Base-by-base conservation (phyloP, 257 asterid genomes). In the Solanum paucissectum region DNA sequence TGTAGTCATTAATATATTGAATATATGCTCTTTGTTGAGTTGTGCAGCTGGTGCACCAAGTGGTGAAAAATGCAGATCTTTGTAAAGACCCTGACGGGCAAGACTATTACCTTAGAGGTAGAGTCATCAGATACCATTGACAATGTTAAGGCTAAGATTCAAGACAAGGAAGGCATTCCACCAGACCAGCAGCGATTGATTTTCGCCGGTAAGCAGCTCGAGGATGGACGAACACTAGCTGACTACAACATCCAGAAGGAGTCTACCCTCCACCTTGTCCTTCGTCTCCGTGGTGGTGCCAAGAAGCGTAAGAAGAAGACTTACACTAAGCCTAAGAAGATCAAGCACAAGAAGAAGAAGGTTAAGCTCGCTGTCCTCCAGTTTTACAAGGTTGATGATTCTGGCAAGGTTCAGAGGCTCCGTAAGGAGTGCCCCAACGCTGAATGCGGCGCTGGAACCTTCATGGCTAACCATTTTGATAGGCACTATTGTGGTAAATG, bases 191-290 rank as follows among this genome's bases (percentile, higher is more conserved):
- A 90, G 58, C 86, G 92, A 20, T 87, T 90, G 86, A 90, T 90
- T 52, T 90, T 90, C 33, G 92, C 92, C 72, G 92, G 91, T 0
- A 90, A 90, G 86, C 92, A 90, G 87, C 92, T 90, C 9, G 92
- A 90, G 84, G 91, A 90, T 84, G 92, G 92, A 83, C 87, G 92
- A 9, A 90, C 92, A 10, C 86, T 90, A 58, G 92, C 91, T 8
- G 92, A 90, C 90, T 90, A 90, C 90, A 90, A 90, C 85, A 90
- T 90, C 88, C 92, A 90, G 90, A 90, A 90, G 91, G 92, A 90
- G 69, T 90, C 91, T 8, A 90, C 92, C 8, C 92, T 90, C 83
- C 92, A 90, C 89, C 88, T 90, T 14, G 91, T 90, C 55, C 91
- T 90, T 58, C 92, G 92, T 20, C 92, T 90, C 34, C 92, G 92